Evolutionary conservation across 2,329 filamentous ascomycete species (phyloP).

Genomic region (Paraphoma sp.): DNA sequence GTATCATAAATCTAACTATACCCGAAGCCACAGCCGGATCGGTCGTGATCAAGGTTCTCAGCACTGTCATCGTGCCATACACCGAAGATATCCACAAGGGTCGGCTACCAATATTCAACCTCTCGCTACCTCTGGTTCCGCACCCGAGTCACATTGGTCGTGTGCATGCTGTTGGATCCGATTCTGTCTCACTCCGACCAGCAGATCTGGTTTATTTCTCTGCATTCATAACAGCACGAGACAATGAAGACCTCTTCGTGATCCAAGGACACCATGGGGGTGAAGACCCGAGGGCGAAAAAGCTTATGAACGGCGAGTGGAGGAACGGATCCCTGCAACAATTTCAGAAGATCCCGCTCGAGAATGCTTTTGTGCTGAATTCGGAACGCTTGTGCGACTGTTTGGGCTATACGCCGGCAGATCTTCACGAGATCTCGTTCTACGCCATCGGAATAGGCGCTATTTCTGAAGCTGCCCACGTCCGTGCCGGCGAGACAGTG

Average conservation of each 20-base stretch:
- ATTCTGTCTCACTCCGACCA: background rate
- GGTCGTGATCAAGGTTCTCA: background rate
- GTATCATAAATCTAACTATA: slow-evolving; percentile 27
- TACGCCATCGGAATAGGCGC: background rate
- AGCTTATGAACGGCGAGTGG: background rate
- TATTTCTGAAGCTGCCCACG: background rate
- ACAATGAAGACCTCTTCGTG: background rate
- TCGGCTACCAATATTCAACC: background rate
- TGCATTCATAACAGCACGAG: background rate
- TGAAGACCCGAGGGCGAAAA: background rate
- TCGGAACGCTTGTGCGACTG: background rate
- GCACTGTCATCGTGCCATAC: background rate
- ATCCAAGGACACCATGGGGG: background rate
- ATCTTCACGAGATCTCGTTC: background rate
- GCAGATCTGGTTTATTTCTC: background rate
- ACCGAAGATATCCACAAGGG: background rate
- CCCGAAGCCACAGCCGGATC: slow-evolving; percentile 39
- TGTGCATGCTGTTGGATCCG: background rate
- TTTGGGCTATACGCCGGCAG: background rate
- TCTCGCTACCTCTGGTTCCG: background rate
- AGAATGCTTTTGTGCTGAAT: background rate
- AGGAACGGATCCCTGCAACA: background rate
- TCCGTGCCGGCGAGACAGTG: background rate
- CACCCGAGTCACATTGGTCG: background rate
- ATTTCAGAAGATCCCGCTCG: background rate